phyloP scores from a whole-genome alignment of 1,284 basidiomycete species.

The Leccinum angustisporum region DNA sequence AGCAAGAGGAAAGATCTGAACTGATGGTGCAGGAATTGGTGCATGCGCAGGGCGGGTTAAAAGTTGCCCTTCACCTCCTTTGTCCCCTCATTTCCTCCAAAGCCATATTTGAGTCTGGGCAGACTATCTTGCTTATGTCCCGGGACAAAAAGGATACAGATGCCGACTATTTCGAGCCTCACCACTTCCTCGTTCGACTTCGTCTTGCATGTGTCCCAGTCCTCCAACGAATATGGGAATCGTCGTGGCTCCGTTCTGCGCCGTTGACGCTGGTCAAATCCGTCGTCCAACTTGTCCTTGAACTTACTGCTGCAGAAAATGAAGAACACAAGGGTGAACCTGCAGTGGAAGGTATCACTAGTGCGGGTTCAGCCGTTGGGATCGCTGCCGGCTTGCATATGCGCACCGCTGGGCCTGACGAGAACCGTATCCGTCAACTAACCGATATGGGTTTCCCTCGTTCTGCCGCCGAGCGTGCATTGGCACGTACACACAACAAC shows the following conservation, averaged over 20 bases:
- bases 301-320: slow-evolving; percentile 80
- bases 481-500: slow-evolving; percentile 86
- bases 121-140: slow-evolving; percentile 74
- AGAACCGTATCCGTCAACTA: slow-evolving; percentile 76
- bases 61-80: slow-evolving; percentile 79
- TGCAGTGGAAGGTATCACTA: slow-evolving; percentile 25
- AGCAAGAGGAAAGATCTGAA: slow-evolving; percentile 56
- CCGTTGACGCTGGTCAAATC: slow-evolving; percentile 74
- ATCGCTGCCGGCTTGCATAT: slow-evolving; percentile 41
- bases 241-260: slow-evolving; percentile 77
- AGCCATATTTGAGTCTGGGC: slow-evolving; percentile 81
- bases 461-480: slow-evolving; percentile 79
- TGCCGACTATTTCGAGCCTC: slow-evolving; percentile 77
- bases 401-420: slow-evolving; percentile 60
- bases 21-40: slow-evolving; percentile 60
- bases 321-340: slow-evolving; percentile 61
- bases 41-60: slow-evolving; percentile 79
- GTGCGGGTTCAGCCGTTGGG: slow-evolving; percentile 31
- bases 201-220: slow-evolving; percentile 73
- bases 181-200: slow-evolving; percentile 83
- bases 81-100: slow-evolving; percentile 78
- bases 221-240: slow-evolving; percentile 75
- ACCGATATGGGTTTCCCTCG: slow-evolving; percentile 97
- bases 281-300: slow-evolving; percentile 77
- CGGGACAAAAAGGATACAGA: slow-evolving; percentile 78